Conservation (phyloP, 306 rosid genomes). For the Castanea mollissima region DNA sequence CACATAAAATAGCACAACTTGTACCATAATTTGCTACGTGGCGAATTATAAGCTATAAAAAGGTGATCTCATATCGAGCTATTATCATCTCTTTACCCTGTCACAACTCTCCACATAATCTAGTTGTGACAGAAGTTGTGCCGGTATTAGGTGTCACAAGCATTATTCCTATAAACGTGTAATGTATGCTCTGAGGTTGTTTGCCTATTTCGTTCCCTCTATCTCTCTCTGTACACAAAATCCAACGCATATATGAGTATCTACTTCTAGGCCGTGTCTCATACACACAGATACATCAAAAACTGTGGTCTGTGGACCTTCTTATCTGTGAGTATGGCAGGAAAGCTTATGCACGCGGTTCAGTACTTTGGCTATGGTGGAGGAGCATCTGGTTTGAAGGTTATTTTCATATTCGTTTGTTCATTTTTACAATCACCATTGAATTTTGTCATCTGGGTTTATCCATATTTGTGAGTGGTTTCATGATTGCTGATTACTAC, state of each 20-base stretch:
- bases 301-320: background rate
- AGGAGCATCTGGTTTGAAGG: background rate
- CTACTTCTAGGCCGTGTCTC: background rate
- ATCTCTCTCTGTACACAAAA: no score
- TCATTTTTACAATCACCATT: background rate
- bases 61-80: rapidly evolving
- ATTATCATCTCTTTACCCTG: rapidly evolving
- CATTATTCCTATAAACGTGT: no score
- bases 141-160: no score
- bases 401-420: background rate
- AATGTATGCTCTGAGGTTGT: no score
- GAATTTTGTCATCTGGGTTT: background rate
- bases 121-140: rapidly evolving
- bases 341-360: background rate
- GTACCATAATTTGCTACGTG: rapidly evolving
- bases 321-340: background rate
- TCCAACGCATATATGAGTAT: no score
- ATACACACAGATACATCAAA: no score
- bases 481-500: no score
- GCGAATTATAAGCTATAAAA: rapidly evolving
- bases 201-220: no score
- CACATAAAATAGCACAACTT: rapidly evolving
- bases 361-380: background rate
- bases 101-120: rapidly evolving
- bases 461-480: no score